Conservation (phyloP, 495 filamentous ascomycete species). For the Aspergillus cavernicola region DNA sequence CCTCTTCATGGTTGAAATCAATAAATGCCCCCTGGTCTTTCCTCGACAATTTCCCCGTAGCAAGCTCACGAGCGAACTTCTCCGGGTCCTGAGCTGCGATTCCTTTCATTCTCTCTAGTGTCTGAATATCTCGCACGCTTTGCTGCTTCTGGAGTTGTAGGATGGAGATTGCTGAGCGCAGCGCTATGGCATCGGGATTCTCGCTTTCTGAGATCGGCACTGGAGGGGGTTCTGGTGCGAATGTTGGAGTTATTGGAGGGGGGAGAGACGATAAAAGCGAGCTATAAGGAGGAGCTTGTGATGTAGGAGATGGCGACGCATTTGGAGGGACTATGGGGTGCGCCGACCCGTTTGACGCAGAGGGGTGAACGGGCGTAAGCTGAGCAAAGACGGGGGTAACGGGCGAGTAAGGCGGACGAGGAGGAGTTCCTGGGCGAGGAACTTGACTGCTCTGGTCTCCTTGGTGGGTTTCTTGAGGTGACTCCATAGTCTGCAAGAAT, state of each 20-base stretch:
- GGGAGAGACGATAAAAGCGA: neutral
- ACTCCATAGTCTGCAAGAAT: constrained; percentile 4
- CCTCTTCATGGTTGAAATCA: constrained; percentile 38
- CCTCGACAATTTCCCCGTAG: constrained; percentile 48
- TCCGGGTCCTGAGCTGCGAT: constrained; percentile 65
- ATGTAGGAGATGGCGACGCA: constrained; percentile 30
- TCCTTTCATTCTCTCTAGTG: constrained; percentile 58
- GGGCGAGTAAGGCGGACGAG: constrained; percentile 46
- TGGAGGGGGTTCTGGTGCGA: constrained; percentile 48
- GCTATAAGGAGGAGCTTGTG: constrained; percentile 10
- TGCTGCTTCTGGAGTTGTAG: constrained; percentile 79
- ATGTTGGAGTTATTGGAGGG: constrained; percentile 20
- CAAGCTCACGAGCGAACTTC: constrained; percentile 61
- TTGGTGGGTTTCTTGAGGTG: constrained; percentile 10
- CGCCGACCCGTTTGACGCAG: constrained; percentile 20
- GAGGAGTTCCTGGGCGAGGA: constrained; percentile 39
- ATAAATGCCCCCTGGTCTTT: constrained; percentile 37
- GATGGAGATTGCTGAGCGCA: constrained; percentile 74
- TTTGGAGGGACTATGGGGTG: constrained; percentile 37
- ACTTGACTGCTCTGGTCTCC: constrained; percentile 6
- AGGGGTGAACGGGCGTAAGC: constrained; percentile 29
- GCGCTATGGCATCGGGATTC: constrained; percentile 80
- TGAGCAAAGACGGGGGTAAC: constrained; percentile 45
- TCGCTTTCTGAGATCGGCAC: constrained; percentile 69
- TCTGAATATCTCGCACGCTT: constrained; percentile 64